These are phyloP conservation scores for Leptographium lundbergii DNA, from an alignment of 2,329 filamentous ascomycete species.

Conservation along the genomic window DNA sequence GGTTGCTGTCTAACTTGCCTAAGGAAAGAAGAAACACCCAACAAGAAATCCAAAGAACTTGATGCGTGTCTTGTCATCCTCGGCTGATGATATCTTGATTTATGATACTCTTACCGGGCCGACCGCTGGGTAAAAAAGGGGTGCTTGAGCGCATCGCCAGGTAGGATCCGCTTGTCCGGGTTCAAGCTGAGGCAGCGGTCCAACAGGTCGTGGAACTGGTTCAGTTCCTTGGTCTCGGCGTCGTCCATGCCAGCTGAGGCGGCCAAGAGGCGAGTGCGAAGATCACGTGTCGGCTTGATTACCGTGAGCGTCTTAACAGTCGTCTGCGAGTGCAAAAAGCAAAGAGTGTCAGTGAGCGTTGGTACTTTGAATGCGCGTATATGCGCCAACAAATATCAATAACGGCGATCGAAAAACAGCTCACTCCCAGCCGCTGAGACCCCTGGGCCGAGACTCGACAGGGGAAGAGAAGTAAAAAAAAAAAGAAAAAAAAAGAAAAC, in stretches of 20 bases:
- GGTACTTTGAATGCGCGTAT: background rate
- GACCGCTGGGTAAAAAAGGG: slow-evolving; percentile 58
- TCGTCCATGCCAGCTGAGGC: slow-evolving; percentile 64
- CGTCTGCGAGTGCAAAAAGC: slow-evolving; percentile 33
- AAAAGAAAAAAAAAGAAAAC: background rate
- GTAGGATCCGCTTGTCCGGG: slow-evolving; percentile 82
- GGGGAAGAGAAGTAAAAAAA: background rate
- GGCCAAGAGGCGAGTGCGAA: slow-evolving; percentile 67
- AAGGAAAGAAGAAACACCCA: background rate
- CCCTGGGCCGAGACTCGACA: too few species aligned
- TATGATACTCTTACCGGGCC: background rate
- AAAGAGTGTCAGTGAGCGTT: background rate
- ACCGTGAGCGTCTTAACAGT: slow-evolving; percentile 54
- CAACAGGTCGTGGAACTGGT: slow-evolving; percentile 73
- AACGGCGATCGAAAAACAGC: too few species aligned
- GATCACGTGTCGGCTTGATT: slow-evolving; percentile 65
- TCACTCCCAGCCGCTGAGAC: too few species aligned
- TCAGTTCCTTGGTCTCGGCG: slow-evolving; percentile 62
- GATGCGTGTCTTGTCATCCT: background rate
- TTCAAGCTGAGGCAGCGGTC: slow-evolving; percentile 83
- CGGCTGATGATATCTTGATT: background rate
- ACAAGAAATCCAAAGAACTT: background rate
- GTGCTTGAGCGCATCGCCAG: slow-evolving; percentile 75
- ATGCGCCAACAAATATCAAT: background rate
- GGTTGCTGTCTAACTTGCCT: background rate